Evolutionary conservation across 1,284 basidiomycete genomes (phyloP), one percentile per base, ranked within the genome.

Genomic region (Cryptococcus maquisensis): DNA sequence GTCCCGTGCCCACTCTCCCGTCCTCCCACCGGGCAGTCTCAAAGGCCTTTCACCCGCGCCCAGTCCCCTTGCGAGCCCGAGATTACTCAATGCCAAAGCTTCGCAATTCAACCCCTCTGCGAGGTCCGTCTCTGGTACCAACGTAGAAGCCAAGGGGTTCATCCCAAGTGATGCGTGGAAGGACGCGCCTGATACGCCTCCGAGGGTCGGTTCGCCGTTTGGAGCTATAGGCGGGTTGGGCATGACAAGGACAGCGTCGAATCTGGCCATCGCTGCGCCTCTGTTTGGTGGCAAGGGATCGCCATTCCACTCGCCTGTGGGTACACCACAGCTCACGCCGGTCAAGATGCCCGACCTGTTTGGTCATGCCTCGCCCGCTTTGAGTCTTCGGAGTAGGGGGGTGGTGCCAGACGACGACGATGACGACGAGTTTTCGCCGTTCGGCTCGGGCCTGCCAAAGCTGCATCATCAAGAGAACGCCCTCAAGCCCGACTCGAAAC

Each of bases 201-300:
- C 68, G 16, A 59, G 69, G 32, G 58, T 70, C 3, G 67, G 66
- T 10, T 71, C 69, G 15, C 73, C 73, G 7, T 72, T 69, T 59
- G 60, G 61, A 4, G 59, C 65, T 10, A 86, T 81, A 61, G 83
- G 84, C 2, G 81, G 84, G 1, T 80, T 67, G 7, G 60, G 62
- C 35, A 71, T 76, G 65, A 60, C 65, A 15, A 63, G 75, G 24
- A 74, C 89, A 49, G 84, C 85, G 0, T 91, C 89, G 3, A 93
- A 90, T 69, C 81, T 93, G 9, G 89, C 90, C 36, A 91, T 93
- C 57, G 90, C 90, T 9, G 86, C 89, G 1, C 90, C 91, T 3
- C 79, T 94, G 32, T 81, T 90, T 37, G 85, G 87, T 49, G 88
- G 90, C 60, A 66, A 67, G 26, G 83, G 83, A 49, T 80, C 80